Conservation (phyloP, 768 basidiomycete species). For the Suillus subluteus region DNA sequence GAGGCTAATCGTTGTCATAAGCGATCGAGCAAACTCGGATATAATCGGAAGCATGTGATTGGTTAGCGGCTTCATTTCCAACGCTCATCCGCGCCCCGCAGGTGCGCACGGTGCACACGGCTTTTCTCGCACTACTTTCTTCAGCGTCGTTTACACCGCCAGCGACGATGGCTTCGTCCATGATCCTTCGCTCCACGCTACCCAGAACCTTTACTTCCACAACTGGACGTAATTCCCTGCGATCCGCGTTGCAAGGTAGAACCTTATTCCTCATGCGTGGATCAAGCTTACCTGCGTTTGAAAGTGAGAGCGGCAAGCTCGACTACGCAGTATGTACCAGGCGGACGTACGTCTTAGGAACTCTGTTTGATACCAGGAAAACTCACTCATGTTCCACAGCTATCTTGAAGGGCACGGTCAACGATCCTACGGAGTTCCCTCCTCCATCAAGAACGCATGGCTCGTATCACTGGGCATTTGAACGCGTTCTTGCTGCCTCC, state of each 20-base stretch:
- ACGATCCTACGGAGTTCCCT: conserved; percentile 93
- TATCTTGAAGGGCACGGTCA: conserved; percentile 88
- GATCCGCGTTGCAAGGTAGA: conserved; percentile 47
- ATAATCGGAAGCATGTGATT: conserved; percentile 8
- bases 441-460: conserved; percentile 80
- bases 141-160: conserved; percentile 1
- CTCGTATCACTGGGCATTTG: conserved; percentile 92
- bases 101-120: background rate
- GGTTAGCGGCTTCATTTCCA: background rate
- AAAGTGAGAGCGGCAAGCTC: conserved; percentile 45
- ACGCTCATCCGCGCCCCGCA: conserved; percentile 2
- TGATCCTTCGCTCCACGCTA: conserved; percentile 53
- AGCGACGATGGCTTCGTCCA: conserved; percentile 52
- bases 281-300: conserved; percentile 14
- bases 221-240: conserved; percentile 42
- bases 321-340: conserved; percentile 58
- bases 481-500: conserved; percentile 85
- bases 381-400: conserved; percentile 45
- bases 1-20: background rate
- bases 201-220: conserved; percentile 44
- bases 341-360: conserved; percentile 24
- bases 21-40: background rate
- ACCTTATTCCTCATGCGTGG: background rate
- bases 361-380: background rate
- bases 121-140: conserved; percentile 3